Conservation (phyloP, 2,329 filamentous ascomycete genomes). For the Anthostomella pinea region DNA sequence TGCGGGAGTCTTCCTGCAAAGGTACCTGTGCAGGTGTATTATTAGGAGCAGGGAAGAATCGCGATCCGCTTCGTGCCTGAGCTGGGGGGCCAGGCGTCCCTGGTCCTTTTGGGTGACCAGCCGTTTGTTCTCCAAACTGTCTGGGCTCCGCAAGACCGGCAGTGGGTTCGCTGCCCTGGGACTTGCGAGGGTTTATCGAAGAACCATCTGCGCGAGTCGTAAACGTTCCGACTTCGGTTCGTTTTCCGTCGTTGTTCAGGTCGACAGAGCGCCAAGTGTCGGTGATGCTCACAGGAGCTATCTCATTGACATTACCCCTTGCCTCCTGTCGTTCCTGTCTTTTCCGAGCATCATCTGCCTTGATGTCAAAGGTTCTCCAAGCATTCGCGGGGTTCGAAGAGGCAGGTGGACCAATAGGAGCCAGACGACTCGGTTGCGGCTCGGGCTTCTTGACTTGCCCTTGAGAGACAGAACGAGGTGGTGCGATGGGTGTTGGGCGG, state of each 20-base stretch:
- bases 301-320: conserved; percentile 43
- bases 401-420: conserved; percentile 32
- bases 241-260: conserved; percentile 35
- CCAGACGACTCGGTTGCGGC: conserved; percentile 19
- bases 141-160: background rate
- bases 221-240: conserved; percentile 29
- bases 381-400: conserved; percentile 7
- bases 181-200: no score
- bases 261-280: conserved; percentile 52
- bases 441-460: conserved; percentile 17
- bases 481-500: conserved; percentile 46
- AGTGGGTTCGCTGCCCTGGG: background rate
- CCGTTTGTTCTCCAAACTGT: background rate
- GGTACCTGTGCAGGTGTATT: conserved; percentile 44
- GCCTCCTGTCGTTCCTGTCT: conserved; percentile 38
- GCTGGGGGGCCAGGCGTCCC: conserved; percentile 24
- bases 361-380: conserved; percentile 25
- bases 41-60: conserved; percentile 57
- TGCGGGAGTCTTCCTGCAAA: conserved; percentile 38
- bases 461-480: conserved; percentile 28
- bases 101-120: background rate
- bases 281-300: conserved; percentile 47
- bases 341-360: conserved; percentile 44
- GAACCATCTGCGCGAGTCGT: no score
- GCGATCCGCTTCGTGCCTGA: conserved; percentile 50